Evolutionary conservation across 192 early-diverging fungal genomes (phyloP), one percentile per base, ranked within the genome.

Genomic region (Allomyces macrogynus): DNA sequence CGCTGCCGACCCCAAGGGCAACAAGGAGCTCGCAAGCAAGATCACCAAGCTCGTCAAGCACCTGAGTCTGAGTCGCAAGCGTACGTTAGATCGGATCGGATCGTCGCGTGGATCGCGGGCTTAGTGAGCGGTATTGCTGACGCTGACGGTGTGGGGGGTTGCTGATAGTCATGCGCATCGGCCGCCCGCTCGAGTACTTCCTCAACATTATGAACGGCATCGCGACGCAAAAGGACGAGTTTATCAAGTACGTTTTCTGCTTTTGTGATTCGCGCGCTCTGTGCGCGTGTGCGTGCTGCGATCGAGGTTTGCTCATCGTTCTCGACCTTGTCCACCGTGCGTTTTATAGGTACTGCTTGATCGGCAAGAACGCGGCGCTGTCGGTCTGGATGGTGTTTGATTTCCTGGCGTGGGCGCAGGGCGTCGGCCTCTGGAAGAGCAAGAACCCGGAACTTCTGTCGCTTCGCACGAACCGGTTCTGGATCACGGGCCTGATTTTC

Each of bases 161-260:
- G 24, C 20, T 57, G 23, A 9, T 70, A 83, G 82, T 87, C 60
- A 81, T 85, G 76, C 80, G 86, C 61, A 70, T 86, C 63, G 82
- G 82, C 60, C 84, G 85, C 65, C 83, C 84, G 32, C 61, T 89
- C 63, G 86, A 89, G 69, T 82, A 83, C 72, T 72, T 76, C 49
- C 78, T 81, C 22, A 72, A 73, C 61, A 81, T 81, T 61, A 64
- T 77, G 63, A 85, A 86, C 70, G 75, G 75, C 11, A 60, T 74
- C 1, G 16, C 49, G 16, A 65, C 75, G 20, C 64, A 78, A 32
- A 77, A 74, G 57, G 89, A 91, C 67, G 81, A 83, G 64, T 64
- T 87, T 54, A 44, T 83, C 27, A 76, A 78, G 63, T 67, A 64
- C 64, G 72, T 77, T 86, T 62, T 70, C 76, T 61, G 64, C 76